Evolutionary conservation across 257 asterid genomes (phyloP).

Genomic region (Solanum okadae): DNA sequence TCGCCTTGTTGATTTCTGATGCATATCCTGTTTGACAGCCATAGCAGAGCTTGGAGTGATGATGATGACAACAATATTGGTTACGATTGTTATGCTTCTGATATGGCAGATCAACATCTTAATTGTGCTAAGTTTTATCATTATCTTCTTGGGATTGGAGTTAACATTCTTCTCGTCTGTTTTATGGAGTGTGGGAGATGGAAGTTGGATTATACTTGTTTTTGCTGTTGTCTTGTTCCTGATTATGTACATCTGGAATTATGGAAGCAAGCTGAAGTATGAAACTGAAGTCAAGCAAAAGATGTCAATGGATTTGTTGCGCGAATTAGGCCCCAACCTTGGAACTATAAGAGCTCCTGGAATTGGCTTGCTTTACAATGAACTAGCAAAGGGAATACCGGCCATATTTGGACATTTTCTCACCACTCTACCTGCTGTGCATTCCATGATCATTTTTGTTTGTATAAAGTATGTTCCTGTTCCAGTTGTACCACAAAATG

Average conservation of each 20-base stretch:
- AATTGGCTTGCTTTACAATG: constrained; percentile 81
- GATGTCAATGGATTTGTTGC: constrained; percentile 80
- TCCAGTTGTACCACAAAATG: constrained; percentile 79
- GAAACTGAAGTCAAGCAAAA: constrained; percentile 85
- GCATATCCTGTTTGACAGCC: constrained; percentile 37
- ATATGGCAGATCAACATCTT: constrained; percentile 89
- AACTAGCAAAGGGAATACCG: constrained; percentile 90
- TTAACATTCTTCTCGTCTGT: constrained; percentile 74
- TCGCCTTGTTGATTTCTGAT: constrained; percentile 22
- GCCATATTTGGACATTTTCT: constrained; percentile 92
- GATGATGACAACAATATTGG: constrained; percentile 87
- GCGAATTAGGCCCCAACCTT: constrained; percentile 75
- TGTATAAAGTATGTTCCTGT: constrained; percentile 91
- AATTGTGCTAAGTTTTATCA: constrained; percentile 52
- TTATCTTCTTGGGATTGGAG: constrained; percentile 79
- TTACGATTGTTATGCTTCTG: constrained; percentile 92
- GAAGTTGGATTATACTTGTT: constrained; percentile 92
- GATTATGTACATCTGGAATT: constrained; percentile 91
- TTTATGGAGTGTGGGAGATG: constrained; percentile 89
- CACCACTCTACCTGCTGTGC: constrained; percentile 89
- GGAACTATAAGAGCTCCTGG: constrained; percentile 97
- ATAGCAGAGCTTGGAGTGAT: constrained; percentile 96
- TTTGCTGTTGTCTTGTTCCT: constrained; percentile 66
- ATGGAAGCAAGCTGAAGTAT: constrained; percentile 83
- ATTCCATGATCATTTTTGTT: constrained; percentile 91